A percentile compares a stretch with the other conserved stretches of the same genome.
Evolutionary conservation across 352 stramenopile genomes (phyloP).

Genomic region (Elongisporangium senticosum): DNA sequence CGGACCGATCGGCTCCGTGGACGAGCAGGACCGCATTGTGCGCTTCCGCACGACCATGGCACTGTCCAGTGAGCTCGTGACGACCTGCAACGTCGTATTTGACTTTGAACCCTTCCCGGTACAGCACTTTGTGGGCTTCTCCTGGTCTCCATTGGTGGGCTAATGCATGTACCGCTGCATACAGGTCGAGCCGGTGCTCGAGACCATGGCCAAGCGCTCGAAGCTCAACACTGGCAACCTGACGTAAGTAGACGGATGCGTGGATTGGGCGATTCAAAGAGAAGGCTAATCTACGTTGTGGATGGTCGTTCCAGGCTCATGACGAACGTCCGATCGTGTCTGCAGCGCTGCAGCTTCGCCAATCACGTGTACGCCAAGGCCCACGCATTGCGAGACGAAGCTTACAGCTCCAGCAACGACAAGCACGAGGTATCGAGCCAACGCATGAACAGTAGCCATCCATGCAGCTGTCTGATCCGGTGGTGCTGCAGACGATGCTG

Average conservation of each 20-base stretch:
- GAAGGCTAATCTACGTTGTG: not conserved
- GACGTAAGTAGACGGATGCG: slow-evolving; percentile 20
- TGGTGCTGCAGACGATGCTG: slow-evolving; percentile 41
- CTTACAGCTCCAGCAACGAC: slow-evolving; percentile 57
- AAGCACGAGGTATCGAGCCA: slow-evolving; percentile 42
- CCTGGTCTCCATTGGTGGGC: not conserved
- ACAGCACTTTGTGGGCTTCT: not conserved
- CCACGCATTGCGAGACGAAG: slow-evolving; percentile 54
- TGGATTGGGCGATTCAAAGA: not conserved
- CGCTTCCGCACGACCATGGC: slow-evolving; percentile 71
- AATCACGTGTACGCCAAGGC: slow-evolving; percentile 63
- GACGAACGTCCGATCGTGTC: slow-evolving; percentile 54
- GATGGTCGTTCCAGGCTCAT: slow-evolving; percentile 35
- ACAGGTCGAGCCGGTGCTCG: slow-evolving; percentile 50
- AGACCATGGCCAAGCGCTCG: slow-evolving; percentile 47
- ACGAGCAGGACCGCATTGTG: slow-evolving; percentile 58
- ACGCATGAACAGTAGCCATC: not conserved
- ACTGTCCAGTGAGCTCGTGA: slow-evolving; percentile 50
- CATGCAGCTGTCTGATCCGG: not conserved
- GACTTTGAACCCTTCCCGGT: slow-evolving; percentile 69
- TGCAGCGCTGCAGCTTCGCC: slow-evolving; percentile 67
- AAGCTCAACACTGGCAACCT: slow-evolving; percentile 40
- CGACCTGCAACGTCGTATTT: slow-evolving; percentile 77
- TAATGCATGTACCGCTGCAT: not conserved
- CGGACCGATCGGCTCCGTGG: slow-evolving; percentile 22